Conservation (phyloP, 768 basidiomycete genomes). For the Suillus clintonianus region DNA sequence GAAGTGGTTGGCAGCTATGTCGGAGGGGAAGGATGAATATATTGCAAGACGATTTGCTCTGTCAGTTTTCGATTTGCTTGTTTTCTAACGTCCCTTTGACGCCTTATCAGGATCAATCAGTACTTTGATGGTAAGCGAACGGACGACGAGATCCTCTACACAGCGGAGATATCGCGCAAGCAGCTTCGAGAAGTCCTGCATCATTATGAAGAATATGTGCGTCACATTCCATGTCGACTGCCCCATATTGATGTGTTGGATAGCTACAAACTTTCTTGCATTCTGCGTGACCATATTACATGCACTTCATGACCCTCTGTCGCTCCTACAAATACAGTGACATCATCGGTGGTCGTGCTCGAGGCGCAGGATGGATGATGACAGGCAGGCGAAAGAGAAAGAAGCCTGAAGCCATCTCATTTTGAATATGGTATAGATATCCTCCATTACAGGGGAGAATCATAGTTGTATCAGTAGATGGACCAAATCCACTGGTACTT, state of each 20-base stretch:
- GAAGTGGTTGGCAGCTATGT: constrained; percentile 90
- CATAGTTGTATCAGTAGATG: not conserved
- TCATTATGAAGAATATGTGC: constrained; percentile 86
- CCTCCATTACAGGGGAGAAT: not conserved
- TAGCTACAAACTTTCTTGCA: constrained; percentile 50
- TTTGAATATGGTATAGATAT: not conserved
- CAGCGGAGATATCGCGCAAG: constrained; percentile 81
- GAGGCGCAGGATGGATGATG: not conserved
- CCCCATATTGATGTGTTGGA: constrained; percentile 3
- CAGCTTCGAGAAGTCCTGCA: constrained; percentile 83
- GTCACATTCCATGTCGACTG: constrained; percentile 22
- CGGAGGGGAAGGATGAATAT: constrained; percentile 71
- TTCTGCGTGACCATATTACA: constrained; percentile 27
- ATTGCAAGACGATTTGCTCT: constrained; percentile 76
- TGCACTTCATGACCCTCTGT: no score
- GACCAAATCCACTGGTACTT: not conserved
- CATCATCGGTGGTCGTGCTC: not conserved
- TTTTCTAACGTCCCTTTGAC: not conserved
- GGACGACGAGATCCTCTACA: constrained; percentile 91
- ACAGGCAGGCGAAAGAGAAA: not conserved
- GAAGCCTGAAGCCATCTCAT: not conserved
- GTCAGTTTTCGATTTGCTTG: constrained; percentile 44
- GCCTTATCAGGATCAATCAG: constrained; percentile 71
- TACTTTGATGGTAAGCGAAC: constrained; percentile 93
- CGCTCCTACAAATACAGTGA: not conserved